Evolutionary conservation across 2,329 filamentous ascomycete species (phyloP), one percentile per base, ranked within the genome.

Genomic region (Hirsutella minnesotensis): DNA sequence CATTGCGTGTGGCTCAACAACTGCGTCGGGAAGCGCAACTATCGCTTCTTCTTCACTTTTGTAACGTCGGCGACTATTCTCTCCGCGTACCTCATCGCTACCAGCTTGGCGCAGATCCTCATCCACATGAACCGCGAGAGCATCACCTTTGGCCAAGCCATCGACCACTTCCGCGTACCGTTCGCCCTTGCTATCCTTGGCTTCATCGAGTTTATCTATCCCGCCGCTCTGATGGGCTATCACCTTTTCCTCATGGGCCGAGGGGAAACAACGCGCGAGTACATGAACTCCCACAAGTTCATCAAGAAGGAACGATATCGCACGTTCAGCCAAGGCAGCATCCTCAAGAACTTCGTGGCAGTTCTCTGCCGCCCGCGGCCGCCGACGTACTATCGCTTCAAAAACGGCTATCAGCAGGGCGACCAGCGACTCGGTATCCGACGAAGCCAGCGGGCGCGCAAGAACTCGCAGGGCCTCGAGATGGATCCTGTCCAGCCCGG

Each of bases 1-100:
- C 92, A 98, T 64, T 98, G 92, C 56, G 89, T 96, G 15, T 98
- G 92, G 92, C 77, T 98, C 49, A 98, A 98, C 66, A 98, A 98
- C 61, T 98, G 92, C 51, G 83, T 98, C 40, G 92, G 92, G 36
- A 83, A 90, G 51, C 86, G 92, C 54, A 98, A 98, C 66, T 98
- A 98, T 66, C 86, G 92, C 49, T 96, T 90, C 63, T 98, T 98
- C 64, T 95, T 96, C 60, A 77, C 84, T 10, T 98, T 95, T 62
- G 81, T 98, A 50, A 79, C 78, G 42, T 79, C 82, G 13, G 79
- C 78, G n/a, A 87, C 86, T 0, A 51, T 95, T 29, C 72, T 95
- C 16, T 75, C 81, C 0, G 57, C 88, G 15, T 90, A 85, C 54
- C 72, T 96, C 38, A 68, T 92, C 24, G 86, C 72, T 18, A 81